A percentile compares a stretch with the other conserved stretches of the same genome.
These are phyloP conservation scores for Aspergillus puulaauensis DNA, from an alignment of 2,329 filamentous ascomycete genomes.

Conservation along the genomic window DNA sequence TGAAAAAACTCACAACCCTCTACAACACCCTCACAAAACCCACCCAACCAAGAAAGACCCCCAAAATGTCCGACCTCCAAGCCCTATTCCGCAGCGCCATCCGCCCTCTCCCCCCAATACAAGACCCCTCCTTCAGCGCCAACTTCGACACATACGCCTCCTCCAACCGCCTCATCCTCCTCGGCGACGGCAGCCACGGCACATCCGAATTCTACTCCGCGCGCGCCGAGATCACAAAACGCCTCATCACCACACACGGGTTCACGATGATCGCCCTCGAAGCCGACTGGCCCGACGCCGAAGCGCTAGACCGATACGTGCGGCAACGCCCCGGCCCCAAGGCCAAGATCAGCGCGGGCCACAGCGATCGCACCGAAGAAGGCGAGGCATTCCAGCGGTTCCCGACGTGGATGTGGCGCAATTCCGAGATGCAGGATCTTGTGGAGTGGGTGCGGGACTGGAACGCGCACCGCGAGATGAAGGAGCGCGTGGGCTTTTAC, in stretches of 20 bases:
- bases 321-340: constrained; percentile 44
- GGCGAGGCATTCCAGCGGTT: constrained; percentile 49
- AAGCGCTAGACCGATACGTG: constrained; percentile 52
- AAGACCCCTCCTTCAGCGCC: constrained; percentile 37
- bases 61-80: constrained; percentile 28
- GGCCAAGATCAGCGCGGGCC: constrained; percentile 27
- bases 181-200: constrained; percentile 52
- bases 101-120: constrained; percentile 37
- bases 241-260: constrained; percentile 50
- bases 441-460: constrained; percentile 52
- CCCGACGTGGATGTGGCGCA: constrained; percentile 59
- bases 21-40: background rate
- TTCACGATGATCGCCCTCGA: constrained; percentile 54
- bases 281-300: constrained; percentile 56
- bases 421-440: constrained; percentile 52
- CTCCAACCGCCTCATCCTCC: constrained; percentile 42
- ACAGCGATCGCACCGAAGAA: constrained; percentile 14
- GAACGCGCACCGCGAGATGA: constrained; percentile 35
- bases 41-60: background rate
- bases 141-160: constrained; percentile 43
- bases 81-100: constrained; percentile 35
- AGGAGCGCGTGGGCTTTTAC: constrained; percentile 45
- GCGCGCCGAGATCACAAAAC: constrained; percentile 53
- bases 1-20: background rate
- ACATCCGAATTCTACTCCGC: constrained; percentile 57